Base-by-base conservation (phyloP, 495 filamentous ascomycete genomes). In the Parathielavia hyrcaniae region DNA sequence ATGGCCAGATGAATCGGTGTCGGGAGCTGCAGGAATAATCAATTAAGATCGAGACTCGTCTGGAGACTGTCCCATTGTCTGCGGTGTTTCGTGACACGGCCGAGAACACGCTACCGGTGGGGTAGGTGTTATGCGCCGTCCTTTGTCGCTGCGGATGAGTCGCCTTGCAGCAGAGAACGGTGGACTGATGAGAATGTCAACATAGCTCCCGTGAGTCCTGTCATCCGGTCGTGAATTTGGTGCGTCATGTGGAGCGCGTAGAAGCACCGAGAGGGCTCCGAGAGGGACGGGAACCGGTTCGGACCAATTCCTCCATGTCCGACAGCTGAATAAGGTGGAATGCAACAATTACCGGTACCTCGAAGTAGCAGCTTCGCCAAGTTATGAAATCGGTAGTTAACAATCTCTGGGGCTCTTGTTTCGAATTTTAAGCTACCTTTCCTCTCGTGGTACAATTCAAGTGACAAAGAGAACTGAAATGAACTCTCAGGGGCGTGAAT, bases 221-320 rank as follows among this genome's bases (percentile, higher is more conserved):
- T n/a, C n/a, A n/a, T 17, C 12, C 17, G 9, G 20, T 43, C 50
- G 17, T n/a, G 45, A 16, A 0, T 32, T 1, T 32, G 45, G 46
- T 17, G 2, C 32, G 36, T 35, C 22, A 35, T 43, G 40, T 44
- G 17, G 40, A 45, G 35, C 26, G 8, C 9, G 1, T 9, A 43
- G 20, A 34, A 22, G 10, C 26, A 45, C 39, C 40, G 51, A 44
- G 51, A 35, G 17, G 39, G 51, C 14, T 34, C 39, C 51, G 51
- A 44, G 26, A 22, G 19, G n/a, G n/a, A n/a, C 44, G 8, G 22
- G 17, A 46, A 22, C 2, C 26, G 26, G 26, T 30, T 6, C 26
- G 26, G 26, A 30, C 26, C 2, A 30, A 6, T 30, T 30, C 2
- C 26, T 30, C 26, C 26, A 30, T 30, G 26, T 30, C 26, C 26